Evolutionary conservation across 805 yeast species (phyloP).

Genomic region (Pichia gijzeniarum): DNA sequence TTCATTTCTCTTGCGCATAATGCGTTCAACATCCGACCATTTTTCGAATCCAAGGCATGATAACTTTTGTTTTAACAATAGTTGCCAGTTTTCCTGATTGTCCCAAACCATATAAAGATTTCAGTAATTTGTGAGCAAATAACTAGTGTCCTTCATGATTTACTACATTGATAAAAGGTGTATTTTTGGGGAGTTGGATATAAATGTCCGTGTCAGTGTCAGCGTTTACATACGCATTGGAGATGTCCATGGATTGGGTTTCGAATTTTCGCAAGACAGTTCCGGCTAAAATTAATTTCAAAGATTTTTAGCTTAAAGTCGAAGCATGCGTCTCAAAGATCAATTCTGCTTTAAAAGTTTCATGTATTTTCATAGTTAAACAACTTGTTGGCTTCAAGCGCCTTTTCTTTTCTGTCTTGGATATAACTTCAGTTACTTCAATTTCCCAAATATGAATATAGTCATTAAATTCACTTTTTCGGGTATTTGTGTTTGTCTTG

Average conservation of each 20-base stretch:
- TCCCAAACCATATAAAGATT: neutral
- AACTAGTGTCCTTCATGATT: neutral
- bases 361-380: neutral
- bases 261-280: neutral
- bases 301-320: neutral
- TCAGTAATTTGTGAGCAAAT: neutral
- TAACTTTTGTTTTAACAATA: neutral
- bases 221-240: conserved; percentile 1
- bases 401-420: neutral
- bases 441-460: conserved; percentile 43
- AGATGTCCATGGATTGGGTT: neutral
- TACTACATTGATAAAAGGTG: neutral
- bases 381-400: neutral
- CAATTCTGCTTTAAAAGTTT: neutral
- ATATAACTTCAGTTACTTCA: neutral
- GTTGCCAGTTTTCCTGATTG: conserved; percentile 1
- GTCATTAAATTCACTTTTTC: too few species aligned
- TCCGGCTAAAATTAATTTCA: neutral
- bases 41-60: neutral
- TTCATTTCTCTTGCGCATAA: neutral
- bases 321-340: conserved; percentile 1
- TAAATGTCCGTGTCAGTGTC: neutral
- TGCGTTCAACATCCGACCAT: neutral
- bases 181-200: neutral
- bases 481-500: too few species aligned